These are phyloP conservation scores for Orbilia brochopaga DNA, from an alignment of 2,329 filamentous ascomycete species.

Conservation along the genomic window DNA sequence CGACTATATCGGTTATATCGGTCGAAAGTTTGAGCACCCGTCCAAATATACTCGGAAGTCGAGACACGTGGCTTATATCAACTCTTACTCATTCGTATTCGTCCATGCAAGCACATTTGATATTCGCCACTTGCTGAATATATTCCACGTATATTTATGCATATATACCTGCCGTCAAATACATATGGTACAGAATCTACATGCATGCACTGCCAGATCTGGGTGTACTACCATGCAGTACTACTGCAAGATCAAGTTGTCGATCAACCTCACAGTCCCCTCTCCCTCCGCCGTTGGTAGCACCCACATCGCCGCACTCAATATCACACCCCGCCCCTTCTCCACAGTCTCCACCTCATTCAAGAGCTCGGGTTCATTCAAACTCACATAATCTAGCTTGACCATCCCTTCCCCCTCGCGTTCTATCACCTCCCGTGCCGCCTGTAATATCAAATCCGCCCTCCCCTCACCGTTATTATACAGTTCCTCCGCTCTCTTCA, in stretches of 20 bases:
- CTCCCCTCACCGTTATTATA: conserved; percentile 66
- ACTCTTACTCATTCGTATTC: too few relatives aligned
- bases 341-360: conserved; percentile 78
- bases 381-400: conserved; percentile 88
- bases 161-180: not conserved
- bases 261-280: conserved; percentile 86
- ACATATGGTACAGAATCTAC: not conserved
- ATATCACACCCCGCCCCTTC: conserved; percentile 68
- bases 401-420: conserved; percentile 70
- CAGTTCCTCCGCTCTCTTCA: conserved; percentile 72
- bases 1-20: too few relatives aligned
- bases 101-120: not conserved
- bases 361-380: conserved; percentile 84
- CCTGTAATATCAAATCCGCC: conserved; percentile 65
- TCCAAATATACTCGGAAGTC: too few relatives aligned
- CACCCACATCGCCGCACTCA: conserved; percentile 93
- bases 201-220: not conserved
- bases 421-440: conserved; percentile 69
- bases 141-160: too few relatives aligned
- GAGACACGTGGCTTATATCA: too few relatives aligned
- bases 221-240: not conserved
- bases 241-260: conserved; percentile 77
- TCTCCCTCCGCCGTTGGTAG: conserved; percentile 78
- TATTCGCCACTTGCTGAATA: too few relatives aligned
- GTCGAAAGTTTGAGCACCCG: too few relatives aligned